These are phyloP conservation scores for Candida ipomoeae DNA, from an alignment of 805 yeast genomes.

Conservation along the genomic window DNA sequence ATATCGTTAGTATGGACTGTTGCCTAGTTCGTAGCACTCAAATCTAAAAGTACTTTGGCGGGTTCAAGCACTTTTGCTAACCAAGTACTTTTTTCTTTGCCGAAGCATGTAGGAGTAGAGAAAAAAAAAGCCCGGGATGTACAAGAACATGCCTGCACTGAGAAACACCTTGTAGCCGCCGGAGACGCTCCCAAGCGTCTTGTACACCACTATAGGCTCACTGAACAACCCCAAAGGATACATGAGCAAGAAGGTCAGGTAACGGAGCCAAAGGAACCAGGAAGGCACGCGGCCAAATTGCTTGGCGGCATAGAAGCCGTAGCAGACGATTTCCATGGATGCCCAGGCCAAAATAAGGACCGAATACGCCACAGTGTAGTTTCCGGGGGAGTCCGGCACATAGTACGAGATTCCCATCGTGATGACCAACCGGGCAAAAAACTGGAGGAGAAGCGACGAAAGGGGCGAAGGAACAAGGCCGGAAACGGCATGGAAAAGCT, in stretches of 20 bases:
- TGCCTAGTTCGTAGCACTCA: no score
- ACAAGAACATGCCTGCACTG: slow-evolving; percentile 21
- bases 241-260: slow-evolving; percentile 25
- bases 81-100: slow-evolving; percentile 22
- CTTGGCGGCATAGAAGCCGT: slow-evolving; percentile 25
- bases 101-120: slow-evolving; percentile 29
- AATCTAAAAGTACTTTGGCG: neutral
- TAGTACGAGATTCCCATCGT: slow-evolving; percentile 25
- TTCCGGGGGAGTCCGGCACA: slow-evolving; percentile 29
- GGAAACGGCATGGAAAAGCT: slow-evolving; percentile 20
- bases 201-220: slow-evolving; percentile 26
- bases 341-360: slow-evolving; percentile 29
- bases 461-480: slow-evolving; percentile 30
- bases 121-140: slow-evolving; percentile 29
- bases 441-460: slow-evolving; percentile 24
- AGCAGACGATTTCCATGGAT: slow-evolving; percentile 26
- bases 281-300: slow-evolving; percentile 15
- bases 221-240: slow-evolving; percentile 30
- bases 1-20: no score
- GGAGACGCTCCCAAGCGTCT: slow-evolving; percentile 17
- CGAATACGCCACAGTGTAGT: slow-evolving; percentile 20
- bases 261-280: slow-evolving; percentile 25
- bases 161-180: slow-evolving; percentile 21
- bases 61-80: neutral
- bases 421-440: slow-evolving; percentile 27